Conservation (phyloP, 108 stramenopile genomes). For the Pseudonitzschia pungens region DNA sequence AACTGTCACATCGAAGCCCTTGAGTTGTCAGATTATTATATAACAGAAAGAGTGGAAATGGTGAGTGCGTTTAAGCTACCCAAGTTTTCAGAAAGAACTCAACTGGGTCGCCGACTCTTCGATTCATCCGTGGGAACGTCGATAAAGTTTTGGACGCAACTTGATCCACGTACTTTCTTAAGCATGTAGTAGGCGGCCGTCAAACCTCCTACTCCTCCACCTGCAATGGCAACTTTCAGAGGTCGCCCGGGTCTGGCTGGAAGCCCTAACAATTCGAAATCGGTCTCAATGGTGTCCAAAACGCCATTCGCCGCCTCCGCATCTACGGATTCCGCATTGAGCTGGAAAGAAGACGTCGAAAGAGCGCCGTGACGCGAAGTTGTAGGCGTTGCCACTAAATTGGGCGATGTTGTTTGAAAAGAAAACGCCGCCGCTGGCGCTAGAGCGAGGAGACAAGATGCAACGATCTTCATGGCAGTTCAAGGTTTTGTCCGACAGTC, state of each 20-base stretch:
- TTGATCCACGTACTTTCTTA: constrained; percentile 49
- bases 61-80: neutral
- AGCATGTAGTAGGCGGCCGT: constrained; percentile 89
- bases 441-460: constrained; percentile 1
- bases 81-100: too few relatives aligned
- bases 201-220: constrained; percentile 93
- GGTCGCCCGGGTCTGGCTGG: constrained; percentile 80
- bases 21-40: neutral
- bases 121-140: neutral
- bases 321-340: neutral
- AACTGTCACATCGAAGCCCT: constrained; percentile 92
- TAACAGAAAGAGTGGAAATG: neutral
- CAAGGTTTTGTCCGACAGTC: neutral
- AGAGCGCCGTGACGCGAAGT: neutral
- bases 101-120: too few relatives aligned
- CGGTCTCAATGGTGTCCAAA: constrained; percentile 2
- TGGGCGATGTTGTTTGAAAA: neutral
- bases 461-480: constrained; percentile 1
- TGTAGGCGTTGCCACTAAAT: neutral
- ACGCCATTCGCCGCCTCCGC: neutral
- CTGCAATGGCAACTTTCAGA: constrained; percentile 90
- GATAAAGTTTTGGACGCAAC: neutral
- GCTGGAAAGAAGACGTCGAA: constrained; percentile 4
- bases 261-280: constrained; percentile 57
- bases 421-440: neutral